phyloP scores from a whole-genome alignment of 768 basidiomycete species.

The Lactifluus subvellereus region DNA sequence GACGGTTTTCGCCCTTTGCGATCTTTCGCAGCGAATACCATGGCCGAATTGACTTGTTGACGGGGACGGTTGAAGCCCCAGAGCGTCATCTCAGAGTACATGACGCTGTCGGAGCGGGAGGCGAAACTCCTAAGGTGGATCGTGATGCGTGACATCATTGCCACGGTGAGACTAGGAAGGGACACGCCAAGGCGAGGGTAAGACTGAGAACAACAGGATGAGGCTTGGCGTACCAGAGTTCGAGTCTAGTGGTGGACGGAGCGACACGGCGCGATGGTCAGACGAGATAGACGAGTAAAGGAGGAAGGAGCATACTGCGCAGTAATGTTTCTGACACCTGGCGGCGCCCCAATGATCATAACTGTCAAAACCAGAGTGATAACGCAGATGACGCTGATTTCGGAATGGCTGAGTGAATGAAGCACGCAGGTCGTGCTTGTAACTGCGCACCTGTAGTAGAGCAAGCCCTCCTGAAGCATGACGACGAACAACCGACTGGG shows the following conservation, averaged over 20 bases:
- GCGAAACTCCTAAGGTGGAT: not conserved
- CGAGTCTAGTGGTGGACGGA: not conserved
- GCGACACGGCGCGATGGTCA: not conserved
- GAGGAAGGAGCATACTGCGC: slow-evolving; percentile 29
- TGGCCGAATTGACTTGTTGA: too few relatives aligned
- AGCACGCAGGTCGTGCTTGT: not conserved
- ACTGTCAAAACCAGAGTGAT: slow-evolving; percentile 36
- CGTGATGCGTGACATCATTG: slow-evolving; percentile 48
- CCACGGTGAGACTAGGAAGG: slow-evolving; percentile 34
- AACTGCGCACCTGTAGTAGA: slow-evolving; percentile 14
- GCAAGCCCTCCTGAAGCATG: slow-evolving; percentile 15
- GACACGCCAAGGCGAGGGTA: not conserved
- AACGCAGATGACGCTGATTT: slow-evolving; percentile 34
- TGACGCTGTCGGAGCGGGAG: not conserved
- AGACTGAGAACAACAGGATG: not conserved
- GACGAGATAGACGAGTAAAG: not conserved
- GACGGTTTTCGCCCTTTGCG: too few relatives aligned
- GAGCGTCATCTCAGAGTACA: slow-evolving; percentile 27
- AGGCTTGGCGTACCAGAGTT: slow-evolving; percentile 2
- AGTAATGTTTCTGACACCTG: slow-evolving; percentile 33
- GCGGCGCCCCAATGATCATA: slow-evolving; percentile 33
- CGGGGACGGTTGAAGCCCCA: too few relatives aligned
- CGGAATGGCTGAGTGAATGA: not conserved
- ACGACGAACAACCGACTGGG: slow-evolving; percentile 7
- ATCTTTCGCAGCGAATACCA: too few relatives aligned